phyloP scores from a whole-genome alignment of 2,329 filamentous ascomycete genomes.

The Claviceps maximensis region DNA sequence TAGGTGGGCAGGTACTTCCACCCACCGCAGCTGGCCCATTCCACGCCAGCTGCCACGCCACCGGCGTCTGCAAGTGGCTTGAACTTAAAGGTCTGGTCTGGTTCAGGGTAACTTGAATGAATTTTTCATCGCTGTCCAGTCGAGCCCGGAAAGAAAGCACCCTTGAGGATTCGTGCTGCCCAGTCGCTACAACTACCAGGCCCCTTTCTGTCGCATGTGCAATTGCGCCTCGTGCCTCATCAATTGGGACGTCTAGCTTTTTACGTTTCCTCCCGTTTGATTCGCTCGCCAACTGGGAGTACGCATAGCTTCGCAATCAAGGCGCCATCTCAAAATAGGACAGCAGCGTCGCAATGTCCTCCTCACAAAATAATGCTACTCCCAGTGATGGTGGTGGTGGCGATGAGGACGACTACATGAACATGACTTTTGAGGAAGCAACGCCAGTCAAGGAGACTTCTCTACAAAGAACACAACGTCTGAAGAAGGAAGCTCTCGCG shows the following conservation, averaged over 20 bases:
- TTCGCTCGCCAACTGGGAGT: no score
- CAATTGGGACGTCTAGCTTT: no score
- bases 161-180: background rate
- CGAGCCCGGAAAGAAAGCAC: no score
- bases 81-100: no score
- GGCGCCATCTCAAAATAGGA: background rate
- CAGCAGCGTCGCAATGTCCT: background rate
- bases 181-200: background rate
- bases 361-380: constrained; percentile 6
- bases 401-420: constrained; percentile 86
- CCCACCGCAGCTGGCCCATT: background rate
- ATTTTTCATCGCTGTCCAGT: no score
- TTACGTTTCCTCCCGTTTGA: no score
- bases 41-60: constrained; percentile 6
- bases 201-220: no score
- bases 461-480: constrained; percentile 38
- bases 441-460: constrained; percentile 40
- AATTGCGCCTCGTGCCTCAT: background rate
- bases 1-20: background rate
- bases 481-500: constrained; percentile 51
- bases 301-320: no score
- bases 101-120: no score
- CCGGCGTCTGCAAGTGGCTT: background rate
- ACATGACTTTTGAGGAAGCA: constrained; percentile 72
- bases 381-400: background rate